Evolutionary conservation across 176 grass and related monocot genomes (phyloP).

Genomic region (Triticum urartu): DNA sequence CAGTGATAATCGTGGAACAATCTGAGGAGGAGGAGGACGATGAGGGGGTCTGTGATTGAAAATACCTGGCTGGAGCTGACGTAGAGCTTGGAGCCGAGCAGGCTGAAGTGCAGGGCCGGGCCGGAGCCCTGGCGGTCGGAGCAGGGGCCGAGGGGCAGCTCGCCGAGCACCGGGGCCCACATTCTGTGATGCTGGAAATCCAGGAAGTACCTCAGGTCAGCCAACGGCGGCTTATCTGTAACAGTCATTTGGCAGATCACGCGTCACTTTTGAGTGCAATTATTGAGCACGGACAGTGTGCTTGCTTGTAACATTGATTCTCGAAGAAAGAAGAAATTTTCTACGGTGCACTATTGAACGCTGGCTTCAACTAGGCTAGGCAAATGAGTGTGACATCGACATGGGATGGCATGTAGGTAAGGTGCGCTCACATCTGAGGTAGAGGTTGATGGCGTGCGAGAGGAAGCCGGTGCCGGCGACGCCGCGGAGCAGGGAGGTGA

Average conservation of each 20-base stretch:
- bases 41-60: conserved; percentile 21
- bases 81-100: conserved; percentile 73
- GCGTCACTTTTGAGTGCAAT: background rate
- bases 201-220: conserved; percentile 93
- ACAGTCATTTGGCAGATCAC: conserved; percentile 4
- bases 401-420: too few species aligned
- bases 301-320: background rate
- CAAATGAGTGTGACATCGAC: background rate
- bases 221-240: conserved; percentile 92
- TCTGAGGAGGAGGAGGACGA: too few species aligned
- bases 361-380: background rate
- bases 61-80: conserved; percentile 63
- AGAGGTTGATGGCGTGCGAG: conserved; percentile 95
- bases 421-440: conserved; percentile 74
- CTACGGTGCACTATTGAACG: background rate
- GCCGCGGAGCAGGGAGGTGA: conserved; percentile 73
- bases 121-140: conserved; percentile 51
- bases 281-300: background rate
- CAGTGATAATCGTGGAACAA: too few species aligned
- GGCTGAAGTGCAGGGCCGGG: conserved; percentile 63
- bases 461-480: conserved; percentile 76
- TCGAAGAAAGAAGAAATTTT: background rate
- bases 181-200: conserved; percentile 86
- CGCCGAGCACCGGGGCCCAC: conserved; percentile 72
- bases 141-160: conserved; percentile 77